Conservation (phyloP, 352 stramenopile genomes). For the Pythium dissotocum region DNA sequence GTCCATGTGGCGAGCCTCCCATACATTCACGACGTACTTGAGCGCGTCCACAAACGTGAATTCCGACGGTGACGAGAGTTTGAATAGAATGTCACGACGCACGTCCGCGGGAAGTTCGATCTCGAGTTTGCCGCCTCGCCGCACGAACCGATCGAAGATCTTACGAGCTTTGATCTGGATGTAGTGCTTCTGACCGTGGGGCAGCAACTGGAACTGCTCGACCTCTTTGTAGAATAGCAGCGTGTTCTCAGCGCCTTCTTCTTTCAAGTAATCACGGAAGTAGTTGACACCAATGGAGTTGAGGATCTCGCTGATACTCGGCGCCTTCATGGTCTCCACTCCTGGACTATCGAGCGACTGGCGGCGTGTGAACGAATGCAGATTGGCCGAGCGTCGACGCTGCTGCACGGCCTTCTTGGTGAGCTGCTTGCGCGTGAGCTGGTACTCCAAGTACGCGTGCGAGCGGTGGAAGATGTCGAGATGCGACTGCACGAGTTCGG, state of each 20-base stretch:
- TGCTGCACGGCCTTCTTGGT: constrained; percentile 1
- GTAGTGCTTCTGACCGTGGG: constrained; percentile 68
- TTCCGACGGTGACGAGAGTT: constrained; percentile 54
- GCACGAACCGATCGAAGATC: constrained; percentile 74
- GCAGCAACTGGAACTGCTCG: constrained; percentile 66
- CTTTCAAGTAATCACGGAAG: constrained; percentile 60
- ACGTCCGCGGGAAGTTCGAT: constrained; percentile 61
- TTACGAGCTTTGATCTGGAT: constrained; percentile 70
- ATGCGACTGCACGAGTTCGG: constrained; percentile 62
- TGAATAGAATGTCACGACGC: constrained; percentile 67
- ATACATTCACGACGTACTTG: constrained; percentile 50
- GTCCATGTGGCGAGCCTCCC: constrained; percentile 48
- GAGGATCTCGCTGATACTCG: constrained; percentile 38
- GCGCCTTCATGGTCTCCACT: not conserved
- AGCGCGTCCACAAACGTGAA: constrained; percentile 65
- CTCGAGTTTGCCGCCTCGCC: constrained; percentile 59
- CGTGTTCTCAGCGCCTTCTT: constrained; percentile 51
- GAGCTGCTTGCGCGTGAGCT: constrained; percentile 20
- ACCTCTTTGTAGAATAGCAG: constrained; percentile 78
- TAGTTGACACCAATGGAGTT: constrained; percentile 48
- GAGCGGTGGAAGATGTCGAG: constrained; percentile 60
- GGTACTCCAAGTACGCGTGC: constrained; percentile 45
- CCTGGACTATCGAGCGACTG: not conserved
- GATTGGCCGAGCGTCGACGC: not conserved
- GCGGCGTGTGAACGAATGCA: not conserved